A percentile compares a stretch with the other conserved stretches of the same genome.
Evolutionary conservation across 768 basidiomycete genomes (phyloP).

Genomic region (Suillus bovinus): DNA sequence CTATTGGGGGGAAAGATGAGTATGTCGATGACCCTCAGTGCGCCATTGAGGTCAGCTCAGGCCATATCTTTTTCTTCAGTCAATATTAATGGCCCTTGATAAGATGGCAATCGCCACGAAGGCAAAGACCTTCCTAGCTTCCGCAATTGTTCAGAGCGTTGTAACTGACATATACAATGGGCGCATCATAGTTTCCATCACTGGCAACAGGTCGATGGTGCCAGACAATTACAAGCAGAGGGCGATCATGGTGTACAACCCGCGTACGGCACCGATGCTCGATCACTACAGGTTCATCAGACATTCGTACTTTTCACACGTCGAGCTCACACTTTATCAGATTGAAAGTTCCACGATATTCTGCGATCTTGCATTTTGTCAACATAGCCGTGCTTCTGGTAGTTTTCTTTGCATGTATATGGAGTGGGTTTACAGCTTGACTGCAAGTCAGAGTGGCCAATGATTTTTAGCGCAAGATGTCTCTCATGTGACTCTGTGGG

Average conservation of each 20-base stretch:
- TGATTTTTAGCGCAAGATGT: slow-evolving; percentile 54
- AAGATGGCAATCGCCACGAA: slow-evolving; percentile 89
- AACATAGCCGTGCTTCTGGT: slow-evolving; percentile 70
- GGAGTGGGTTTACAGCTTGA: slow-evolving; percentile 49
- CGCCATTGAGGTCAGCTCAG: slow-evolving; percentile 74
- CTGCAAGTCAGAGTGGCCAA: slow-evolving; percentile 2
- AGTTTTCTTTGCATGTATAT: slow-evolving; percentile 73
- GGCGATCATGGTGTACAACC: slow-evolving; percentile 72
- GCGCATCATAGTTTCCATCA: slow-evolving; percentile 65
- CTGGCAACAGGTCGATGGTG: slow-evolving; percentile 70
- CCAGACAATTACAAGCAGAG: slow-evolving; percentile 88
- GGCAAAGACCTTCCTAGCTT: slow-evolving; percentile 81
- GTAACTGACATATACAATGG: slow-evolving; percentile 87
- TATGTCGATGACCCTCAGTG: slow-evolving; percentile 67
- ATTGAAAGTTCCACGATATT: slow-evolving; percentile 81
- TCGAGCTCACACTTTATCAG: slow-evolving; percentile 34
- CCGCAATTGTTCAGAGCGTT: slow-evolving; percentile 82
- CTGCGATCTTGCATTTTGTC: slow-evolving; percentile 73
- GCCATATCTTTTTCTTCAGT: not conserved
- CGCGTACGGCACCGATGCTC: slow-evolving; percentile 65
- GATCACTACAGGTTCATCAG: slow-evolving; percentile 73
- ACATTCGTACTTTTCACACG: slow-evolving; percentile 6
- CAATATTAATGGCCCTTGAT: not conserved
- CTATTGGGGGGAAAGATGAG: slow-evolving; percentile 58
- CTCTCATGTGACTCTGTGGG: slow-evolving; percentile 55